Evolutionary conservation across 2,329 filamentous ascomycete genomes (phyloP), one percentile per base, ranked within the genome.

Genomic region (Fusarium solani-melongenae): DNA sequence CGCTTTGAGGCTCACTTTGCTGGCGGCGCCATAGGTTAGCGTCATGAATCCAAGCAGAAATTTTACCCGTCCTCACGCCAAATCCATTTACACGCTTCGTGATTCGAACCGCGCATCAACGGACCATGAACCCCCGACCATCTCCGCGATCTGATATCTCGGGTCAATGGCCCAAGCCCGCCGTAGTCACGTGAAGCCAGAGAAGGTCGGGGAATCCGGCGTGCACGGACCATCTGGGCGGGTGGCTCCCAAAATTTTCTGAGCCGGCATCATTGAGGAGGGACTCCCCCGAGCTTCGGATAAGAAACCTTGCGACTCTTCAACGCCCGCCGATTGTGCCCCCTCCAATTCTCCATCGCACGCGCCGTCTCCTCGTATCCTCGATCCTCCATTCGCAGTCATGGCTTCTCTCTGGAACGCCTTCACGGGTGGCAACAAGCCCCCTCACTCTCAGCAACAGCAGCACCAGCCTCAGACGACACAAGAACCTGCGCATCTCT

Each of bases 391-490:
- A 65, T 66, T 36, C 15, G 38, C 67, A 76, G 83, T 70, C 70
- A 90, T 90, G 88, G 87, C 88, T 63, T 88, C 88, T 56, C 83
- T 91, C 79, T 91, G 89, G 89, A 88, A 89, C 79, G 86, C 89
- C 74, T 84, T 91, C 77, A 90, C 89, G n/a, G 87, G 88, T 77
- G 87, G 87, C 82, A 90, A 88, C 83, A 88, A 86, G 79, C 80
- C 81, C 39, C 79, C 79, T 67, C 81, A 84, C 44, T 82, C 83
- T 53, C 79, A 83, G 66, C 86, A 79, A 82, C 87, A 80, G 79
- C 80, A 80, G 65, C 77, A 76, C 59, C 75, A 76, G 64, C 76
- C 79, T 53, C 76, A 75, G 55, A 72, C 84, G 53, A 72, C 83
- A 85, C 84, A 89, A 73, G 81, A 88, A 69, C 85, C 88, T 76